Conservation (phyloP, 192 early-diverging fungal genomes). For the Backusella tarrabulga region DNA sequence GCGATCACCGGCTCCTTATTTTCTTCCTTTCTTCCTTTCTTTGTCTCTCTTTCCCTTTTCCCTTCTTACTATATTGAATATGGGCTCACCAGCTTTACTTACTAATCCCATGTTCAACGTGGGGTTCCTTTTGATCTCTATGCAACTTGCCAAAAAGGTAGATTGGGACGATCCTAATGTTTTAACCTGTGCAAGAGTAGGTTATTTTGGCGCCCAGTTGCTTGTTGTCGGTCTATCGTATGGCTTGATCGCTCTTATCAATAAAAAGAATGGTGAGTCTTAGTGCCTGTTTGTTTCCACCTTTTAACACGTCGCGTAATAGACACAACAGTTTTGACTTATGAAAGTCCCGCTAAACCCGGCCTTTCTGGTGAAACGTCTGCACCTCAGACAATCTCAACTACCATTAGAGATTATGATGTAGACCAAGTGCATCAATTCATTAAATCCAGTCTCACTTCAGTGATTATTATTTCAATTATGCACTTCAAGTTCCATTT, state of each 20-base stretch:
- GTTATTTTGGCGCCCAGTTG: slow-evolving; percentile 60
- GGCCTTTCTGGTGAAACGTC: slow-evolving; percentile 29
- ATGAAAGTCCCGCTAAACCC: slow-evolving; percentile 70
- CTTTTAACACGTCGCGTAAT: slow-evolving; percentile 18
- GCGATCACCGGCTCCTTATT: no score
- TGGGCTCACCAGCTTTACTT: slow-evolving; percentile 35
- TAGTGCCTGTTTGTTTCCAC: background rate
- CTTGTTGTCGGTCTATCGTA: slow-evolving; percentile 47
- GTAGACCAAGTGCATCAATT: slow-evolving; percentile 65
- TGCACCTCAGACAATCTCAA: slow-evolving; percentile 20
- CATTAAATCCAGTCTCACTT: slow-evolving; percentile 68
- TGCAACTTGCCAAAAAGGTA: slow-evolving; percentile 69
- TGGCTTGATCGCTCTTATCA: slow-evolving; percentile 44
- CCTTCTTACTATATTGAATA: background rate
- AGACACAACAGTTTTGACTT: slow-evolving; percentile 81
- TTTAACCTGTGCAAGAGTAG: slow-evolving; percentile 54
- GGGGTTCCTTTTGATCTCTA: slow-evolving; percentile 62
- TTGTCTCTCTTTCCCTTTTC: slow-evolving; percentile 1
- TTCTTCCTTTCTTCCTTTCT: slow-evolving; percentile 9
- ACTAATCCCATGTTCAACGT: slow-evolving; percentile 47
- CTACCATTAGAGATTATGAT: slow-evolving; percentile 74
- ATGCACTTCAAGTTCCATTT: slow-evolving; percentile 91
- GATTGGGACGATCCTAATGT: slow-evolving; percentile 69
- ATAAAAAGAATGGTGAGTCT: slow-evolving; percentile 67
- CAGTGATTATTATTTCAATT: slow-evolving; percentile 69